Percentiles rank a stretch among this genome's conserved stretches.
These are phyloP conservation scores for Podospora tetraspora DNA, from an alignment of 495 filamentous ascomycete species.

Conservation along the genomic window DNA sequence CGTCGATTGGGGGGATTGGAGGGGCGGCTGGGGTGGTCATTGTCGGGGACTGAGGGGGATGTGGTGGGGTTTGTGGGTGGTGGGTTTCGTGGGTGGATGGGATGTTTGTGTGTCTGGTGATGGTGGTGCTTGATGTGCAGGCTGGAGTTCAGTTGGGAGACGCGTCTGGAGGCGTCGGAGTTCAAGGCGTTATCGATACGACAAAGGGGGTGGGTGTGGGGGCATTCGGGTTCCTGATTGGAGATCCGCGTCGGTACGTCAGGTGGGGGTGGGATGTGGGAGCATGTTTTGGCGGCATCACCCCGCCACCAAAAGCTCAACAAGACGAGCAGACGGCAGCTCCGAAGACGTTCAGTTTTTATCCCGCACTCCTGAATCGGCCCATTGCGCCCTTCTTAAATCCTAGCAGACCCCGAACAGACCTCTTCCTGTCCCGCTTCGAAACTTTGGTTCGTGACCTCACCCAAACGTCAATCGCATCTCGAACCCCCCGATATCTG, in stretches of 20 bases:
- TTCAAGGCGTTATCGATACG: not conserved
- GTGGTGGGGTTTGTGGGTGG: not conserved
- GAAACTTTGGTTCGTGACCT: not conserved
- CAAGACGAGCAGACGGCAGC: constrained; percentile 7
- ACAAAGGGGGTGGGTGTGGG: not conserved
- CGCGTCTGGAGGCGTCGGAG: not conserved
- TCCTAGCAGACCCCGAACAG: constrained; percentile 14
- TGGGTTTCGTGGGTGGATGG: constrained; percentile 1
- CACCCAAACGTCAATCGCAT: not conserved
- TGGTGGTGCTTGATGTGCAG: not conserved
- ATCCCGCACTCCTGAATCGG: constrained; percentile 20
- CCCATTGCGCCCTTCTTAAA: not conserved
- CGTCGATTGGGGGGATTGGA: constrained; percentile 36
- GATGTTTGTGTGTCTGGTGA: constrained; percentile 3
- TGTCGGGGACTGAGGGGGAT: not conserved
- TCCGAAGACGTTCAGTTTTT: constrained; percentile 23
- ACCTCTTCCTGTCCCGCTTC: not conserved
- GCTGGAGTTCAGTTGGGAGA: not conserved
- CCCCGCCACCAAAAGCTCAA: constrained; percentile 25
- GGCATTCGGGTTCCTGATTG: not conserved
- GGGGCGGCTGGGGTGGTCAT: constrained; percentile 11
- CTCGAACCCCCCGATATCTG: not conserved
- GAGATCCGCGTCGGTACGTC: constrained; percentile 12
- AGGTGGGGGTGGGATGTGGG: constrained; percentile 18
- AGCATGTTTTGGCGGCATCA: constrained; percentile 5